Evolutionary conservation across 139 green algal species (phyloP), one percentile per base, ranked within the genome.

Genomic region (Chlamydomonas sp.): DNA sequence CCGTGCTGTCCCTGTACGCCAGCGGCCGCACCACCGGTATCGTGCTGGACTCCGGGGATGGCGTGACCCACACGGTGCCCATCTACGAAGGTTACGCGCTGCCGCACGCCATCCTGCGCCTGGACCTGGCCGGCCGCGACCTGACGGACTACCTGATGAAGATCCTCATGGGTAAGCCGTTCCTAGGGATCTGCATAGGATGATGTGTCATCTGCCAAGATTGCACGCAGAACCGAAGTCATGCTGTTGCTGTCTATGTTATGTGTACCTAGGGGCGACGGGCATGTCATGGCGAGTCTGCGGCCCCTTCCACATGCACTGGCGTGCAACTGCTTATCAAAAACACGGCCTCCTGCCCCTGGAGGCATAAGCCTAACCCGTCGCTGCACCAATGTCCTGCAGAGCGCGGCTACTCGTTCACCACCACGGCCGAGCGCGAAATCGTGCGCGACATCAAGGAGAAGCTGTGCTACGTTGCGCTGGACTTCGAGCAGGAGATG

Each of bases 401-500:
- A 87, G 97, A 99, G 94, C 95, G 98, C 63, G 98, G 98, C 76
- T 99, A 99, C 96, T 97, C 93, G 67, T 99, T 99, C 95, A 99
- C 96, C 81, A 99, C 97, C 77, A 97, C 97, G 64, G 97, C 98
- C 64, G 98, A 99, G 95, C 94, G 97, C 77, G 98, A 99, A 94
- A 99, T 99, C 81, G 98, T 99, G 79, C 95, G 98, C 15, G 98
- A 99, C 94, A 99, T 99, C 90, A 99, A 99, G 96, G 98, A 99
- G 95, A 99, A 99, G 97, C 95, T 99, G 63, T 93, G 94, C 49
- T 99, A 99, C 90, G 97, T 99, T 18, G 98, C 98, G n/a, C 80
- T 98, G n/a, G 98, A 99, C 94, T 99, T 97, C 89, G 98, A 99
- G 91, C 90, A 96, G 84, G 98, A 99, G 93, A 95, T 99, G 91